These are phyloP conservation scores for Marasmius oreades DNA, from an alignment of 1,284 basidiomycete genomes.

Conservation along the genomic window DNA sequence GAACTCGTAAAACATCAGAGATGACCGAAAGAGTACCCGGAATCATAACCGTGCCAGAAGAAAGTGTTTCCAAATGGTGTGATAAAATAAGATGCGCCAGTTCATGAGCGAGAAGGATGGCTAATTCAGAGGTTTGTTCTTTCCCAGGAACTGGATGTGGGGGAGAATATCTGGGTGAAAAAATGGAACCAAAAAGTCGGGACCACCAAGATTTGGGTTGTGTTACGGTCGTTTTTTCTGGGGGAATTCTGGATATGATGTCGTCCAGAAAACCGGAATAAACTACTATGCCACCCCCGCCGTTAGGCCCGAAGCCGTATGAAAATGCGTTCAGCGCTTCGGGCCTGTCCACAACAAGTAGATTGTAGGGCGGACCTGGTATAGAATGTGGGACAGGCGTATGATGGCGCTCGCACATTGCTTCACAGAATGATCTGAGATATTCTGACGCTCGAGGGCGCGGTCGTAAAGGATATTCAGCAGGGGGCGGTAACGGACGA, in stretches of 20 bases:
- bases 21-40: constrained; percentile 76
- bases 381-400: constrained; percentile 51
- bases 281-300: constrained; percentile 86
- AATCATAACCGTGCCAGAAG: constrained; percentile 76
- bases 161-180: constrained; percentile 27
- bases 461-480: constrained; percentile 65
- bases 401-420: constrained; percentile 37
- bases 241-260: constrained; percentile 50
- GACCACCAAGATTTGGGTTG: constrained; percentile 43
- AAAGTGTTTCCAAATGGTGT: constrained; percentile 87
- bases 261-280: constrained; percentile 87
- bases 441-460: constrained; percentile 68
- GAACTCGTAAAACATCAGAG: constrained; percentile 70
- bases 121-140: constrained; percentile 80
- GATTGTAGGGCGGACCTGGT: constrained; percentile 81
- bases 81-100: constrained; percentile 82
- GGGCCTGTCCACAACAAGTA: constrained; percentile 80
- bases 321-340: constrained; percentile 83
- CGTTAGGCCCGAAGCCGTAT: constrained; percentile 87
- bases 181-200: constrained; percentile 44
- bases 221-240: constrained; percentile 21
- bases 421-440: constrained; percentile 52
- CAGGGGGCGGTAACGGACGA: constrained; percentile 67
- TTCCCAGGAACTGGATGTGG: constrained; percentile 59
- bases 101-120: constrained; percentile 85